These are phyloP conservation scores for Ceratobasidium sp. DNA, from an alignment of 1,284 basidiomycete species.

Conservation along the genomic window DNA sequence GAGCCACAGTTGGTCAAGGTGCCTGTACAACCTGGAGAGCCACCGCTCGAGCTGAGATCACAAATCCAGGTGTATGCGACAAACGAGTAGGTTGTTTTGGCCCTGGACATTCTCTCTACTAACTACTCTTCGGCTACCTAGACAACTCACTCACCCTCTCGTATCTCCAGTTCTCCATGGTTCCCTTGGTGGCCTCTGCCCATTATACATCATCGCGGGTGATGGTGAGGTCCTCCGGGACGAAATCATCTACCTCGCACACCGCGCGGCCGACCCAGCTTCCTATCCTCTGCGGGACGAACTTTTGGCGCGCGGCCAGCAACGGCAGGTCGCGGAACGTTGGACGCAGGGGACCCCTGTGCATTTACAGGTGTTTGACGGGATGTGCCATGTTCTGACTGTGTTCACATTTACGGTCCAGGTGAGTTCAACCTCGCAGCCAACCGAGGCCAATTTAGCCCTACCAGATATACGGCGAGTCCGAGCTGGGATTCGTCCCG, in stretches of 20 bases:
- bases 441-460: neutral
- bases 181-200: slow-evolving; percentile 92
- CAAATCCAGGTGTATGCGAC: slow-evolving; percentile 45
- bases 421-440: slow-evolving; percentile 49
- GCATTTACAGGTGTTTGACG: slow-evolving; percentile 81
- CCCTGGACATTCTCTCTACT: neutral
- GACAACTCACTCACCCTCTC: slow-evolving; percentile 83
- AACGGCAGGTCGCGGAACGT: slow-evolving; percentile 72
- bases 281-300: slow-evolving; percentile 76
- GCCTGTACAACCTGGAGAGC: slow-evolving; percentile 34
- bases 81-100: slow-evolving; percentile 26
- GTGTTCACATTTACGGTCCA: slow-evolving; percentile 58
- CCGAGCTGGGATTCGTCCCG: neutral
- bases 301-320: slow-evolving; percentile 74
- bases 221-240: slow-evolving; percentile 94
- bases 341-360: slow-evolving; percentile 81
- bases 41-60: slow-evolving; percentile 38
- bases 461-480: neutral
- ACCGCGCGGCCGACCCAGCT: slow-evolving; percentile 90
- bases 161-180: slow-evolving; percentile 82
- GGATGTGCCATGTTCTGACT: slow-evolving; percentile 63
- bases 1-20: slow-evolving; percentile 27
- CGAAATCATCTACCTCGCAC: slow-evolving; percentile 91
- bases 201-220: slow-evolving; percentile 86
- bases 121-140: neutral